phyloP scores from a whole-genome alignment of 2,329 filamentous ascomycete genomes.

The Phialemonium atrogriseum region DNA sequence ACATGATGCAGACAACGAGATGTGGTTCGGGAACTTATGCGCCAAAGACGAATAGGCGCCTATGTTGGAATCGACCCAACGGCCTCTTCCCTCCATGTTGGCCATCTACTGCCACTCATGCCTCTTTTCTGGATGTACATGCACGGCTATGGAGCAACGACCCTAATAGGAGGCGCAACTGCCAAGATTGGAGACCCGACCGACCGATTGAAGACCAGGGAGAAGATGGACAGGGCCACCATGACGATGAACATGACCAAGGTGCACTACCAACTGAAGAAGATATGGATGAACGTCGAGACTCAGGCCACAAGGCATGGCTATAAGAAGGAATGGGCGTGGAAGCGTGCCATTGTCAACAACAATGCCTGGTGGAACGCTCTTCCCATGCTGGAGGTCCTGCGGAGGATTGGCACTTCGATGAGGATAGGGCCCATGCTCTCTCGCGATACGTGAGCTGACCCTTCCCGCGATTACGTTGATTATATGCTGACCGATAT shows the following conservation, averaged over 20 bases:
- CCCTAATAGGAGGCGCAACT: conserved; percentile 66
- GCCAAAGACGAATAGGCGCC: conserved; percentile 56
- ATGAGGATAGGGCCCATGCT: conserved; percentile 82
- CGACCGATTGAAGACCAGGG: conserved; percentile 55
- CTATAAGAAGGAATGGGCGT: conserved; percentile 53
- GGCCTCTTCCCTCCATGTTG: conserved; percentile 69
- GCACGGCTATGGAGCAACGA: conserved; percentile 60
- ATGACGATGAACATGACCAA: conserved; percentile 57
- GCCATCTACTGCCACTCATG: conserved; percentile 76
- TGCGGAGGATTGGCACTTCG: conserved; percentile 63
- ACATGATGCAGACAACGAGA: conserved; percentile 29
- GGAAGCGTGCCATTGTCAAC: conserved; percentile 62
- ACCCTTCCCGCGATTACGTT: not conserved
- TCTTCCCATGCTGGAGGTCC: conserved; percentile 63
- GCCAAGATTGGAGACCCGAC: conserved; percentile 74
- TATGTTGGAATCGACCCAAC: conserved; percentile 83
- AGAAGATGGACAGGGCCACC: conserved; percentile 39
- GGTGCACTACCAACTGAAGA: conserved; percentile 62
- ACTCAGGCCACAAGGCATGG: conserved; percentile 56
- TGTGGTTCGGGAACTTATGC: conserved; percentile 56
- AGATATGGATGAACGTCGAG: conserved; percentile 68
- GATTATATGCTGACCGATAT: too few species aligned
- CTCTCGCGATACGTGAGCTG: conserved; percentile 71
- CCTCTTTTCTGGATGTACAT: conserved; percentile 78
- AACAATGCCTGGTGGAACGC: conserved; percentile 79